Evolutionary conservation across 371 early-diverging fungal genomes (phyloP), one percentile per base, ranked within the genome.

Genomic region (Saksenaea vasiformis): DNA sequence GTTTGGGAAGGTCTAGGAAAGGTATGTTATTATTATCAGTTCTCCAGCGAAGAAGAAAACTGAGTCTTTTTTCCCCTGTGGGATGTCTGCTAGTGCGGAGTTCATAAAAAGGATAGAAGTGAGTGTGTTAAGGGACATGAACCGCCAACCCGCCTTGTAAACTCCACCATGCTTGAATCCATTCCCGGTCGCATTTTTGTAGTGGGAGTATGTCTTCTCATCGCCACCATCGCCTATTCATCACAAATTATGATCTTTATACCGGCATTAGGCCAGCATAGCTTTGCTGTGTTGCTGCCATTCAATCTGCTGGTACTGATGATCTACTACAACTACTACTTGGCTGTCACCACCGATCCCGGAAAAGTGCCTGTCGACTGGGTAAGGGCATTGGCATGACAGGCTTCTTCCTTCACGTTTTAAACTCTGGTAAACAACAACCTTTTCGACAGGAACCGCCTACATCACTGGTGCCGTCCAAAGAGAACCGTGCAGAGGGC

Each of bases 301-400:
- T 87, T 93, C 69, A 89, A 93, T 67, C 27, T 84, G 13, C 63
- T 83, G 22, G 83, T 91, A 5, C 67, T 83, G 27, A 76, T 87
- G 53, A 78, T 92, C 3, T 88, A 82, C 77, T 78, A 85, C 69
- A 92, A 95, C 83, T 98, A 95, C 75, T 91, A 86, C 61, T 77
- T 93, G 14, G 91, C 91, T 3, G 85, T 85, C 56, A 70, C 72
- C 0, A 92, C 91, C 19, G 85, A 91, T 66, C 95, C 98, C 0
- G 98, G 97, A 0, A 64, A 70, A 19, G 90, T 92, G 10, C 96
- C 96, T 11, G 58, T 58, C 1, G 83, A 75, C 14, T 95, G 86
- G 86, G 88, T 87, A 68, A 72, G 58, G 22, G 0, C 38, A 35
- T 24, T 27, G 17, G 13, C 24, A n/a, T n/a, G n/a, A n/a, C n/a